phyloP scores from a whole-genome alignment of 306 rosid species.

The Castanopsis chinensis region DNA sequence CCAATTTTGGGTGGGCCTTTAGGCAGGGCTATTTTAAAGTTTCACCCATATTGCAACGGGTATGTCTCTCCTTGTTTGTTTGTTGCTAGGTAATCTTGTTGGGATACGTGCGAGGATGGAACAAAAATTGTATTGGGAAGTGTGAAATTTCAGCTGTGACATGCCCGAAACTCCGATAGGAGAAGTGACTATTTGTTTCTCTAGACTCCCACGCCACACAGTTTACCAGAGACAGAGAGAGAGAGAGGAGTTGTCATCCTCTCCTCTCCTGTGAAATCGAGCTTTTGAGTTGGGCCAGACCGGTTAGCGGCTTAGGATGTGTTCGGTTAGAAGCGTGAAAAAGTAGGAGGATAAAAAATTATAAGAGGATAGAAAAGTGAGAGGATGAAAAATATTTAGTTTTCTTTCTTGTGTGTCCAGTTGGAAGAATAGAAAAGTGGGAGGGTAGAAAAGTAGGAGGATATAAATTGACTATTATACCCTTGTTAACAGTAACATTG shows the following conservation, averaged over 20 bases:
- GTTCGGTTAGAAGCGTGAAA: too few relatives aligned
- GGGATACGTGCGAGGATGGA: conserved; percentile 16
- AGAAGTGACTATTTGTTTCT: too few relatives aligned
- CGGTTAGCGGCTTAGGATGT: neutral
- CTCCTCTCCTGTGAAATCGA: neutral
- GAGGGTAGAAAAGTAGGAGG: too few relatives aligned
- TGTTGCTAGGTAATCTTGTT: neutral
- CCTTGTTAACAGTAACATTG: too few relatives aligned
- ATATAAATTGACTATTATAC: too few relatives aligned
- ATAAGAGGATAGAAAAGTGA: too few relatives aligned
- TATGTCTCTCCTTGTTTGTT: neutral
- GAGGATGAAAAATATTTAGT: too few relatives aligned
- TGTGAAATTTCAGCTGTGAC: conserved; percentile 21
- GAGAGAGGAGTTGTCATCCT: neutral
- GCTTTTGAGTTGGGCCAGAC: neutral
- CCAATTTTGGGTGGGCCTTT: too few relatives aligned
- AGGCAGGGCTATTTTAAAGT: neutral
- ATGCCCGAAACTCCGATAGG: neutral
- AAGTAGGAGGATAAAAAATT: too few relatives aligned
- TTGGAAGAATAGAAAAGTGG: too few relatives aligned
- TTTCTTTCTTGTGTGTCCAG: too few relatives aligned
- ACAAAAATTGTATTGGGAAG: neutral
- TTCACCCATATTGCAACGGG: neutral
- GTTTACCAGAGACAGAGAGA: neutral
- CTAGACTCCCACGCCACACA: too few relatives aligned